A percentile compares a stretch with the other conserved stretches of the same genome.
These are phyloP conservation scores for Trypanosoma congolense DNA, from an alignment of 208 protist genomes.

Conservation along the genomic window DNA sequence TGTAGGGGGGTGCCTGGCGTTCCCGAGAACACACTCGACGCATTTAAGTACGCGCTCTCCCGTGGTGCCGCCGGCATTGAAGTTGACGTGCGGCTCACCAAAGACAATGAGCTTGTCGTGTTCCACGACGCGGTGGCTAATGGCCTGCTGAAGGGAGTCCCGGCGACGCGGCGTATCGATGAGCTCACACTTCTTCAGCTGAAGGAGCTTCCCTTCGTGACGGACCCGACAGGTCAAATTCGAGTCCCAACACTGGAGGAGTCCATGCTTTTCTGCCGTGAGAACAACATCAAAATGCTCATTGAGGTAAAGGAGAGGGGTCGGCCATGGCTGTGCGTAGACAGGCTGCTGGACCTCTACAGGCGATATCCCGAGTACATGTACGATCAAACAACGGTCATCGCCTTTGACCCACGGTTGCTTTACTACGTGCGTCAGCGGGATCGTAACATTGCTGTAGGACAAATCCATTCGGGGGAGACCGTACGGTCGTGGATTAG, in stretches of 20 bases:
- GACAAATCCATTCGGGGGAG: slow-evolving; percentile 57
- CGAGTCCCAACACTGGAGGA: slow-evolving; percentile 85
- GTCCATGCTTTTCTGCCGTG: slow-evolving; percentile 68
- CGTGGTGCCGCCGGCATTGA: slow-evolving; percentile 71
- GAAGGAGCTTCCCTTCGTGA: slow-evolving; percentile 45
- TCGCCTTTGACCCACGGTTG: slow-evolving; percentile 62
- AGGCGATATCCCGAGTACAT: slow-evolving; percentile 81
- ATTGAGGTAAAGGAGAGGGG: slow-evolving; percentile 86
- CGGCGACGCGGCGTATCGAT: slow-evolving; percentile 48
- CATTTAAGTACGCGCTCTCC: slow-evolving; percentile 77
- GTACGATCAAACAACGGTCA: slow-evolving; percentile 85
- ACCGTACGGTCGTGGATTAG: slow-evolving; percentile 33
- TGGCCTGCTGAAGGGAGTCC: slow-evolving; percentile 36
- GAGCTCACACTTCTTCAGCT: slow-evolving; percentile 74
- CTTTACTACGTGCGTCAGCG: slow-evolving; percentile 70
- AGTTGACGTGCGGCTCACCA: slow-evolving; percentile 82
- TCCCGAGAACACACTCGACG: slow-evolving; percentile 85
- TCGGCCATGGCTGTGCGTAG: slow-evolving; percentile 46
- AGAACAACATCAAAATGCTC: slow-evolving; percentile 71
- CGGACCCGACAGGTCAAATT: slow-evolving; percentile 63
- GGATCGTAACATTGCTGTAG: slow-evolving; percentile 67
- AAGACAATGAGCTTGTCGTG: slow-evolving; percentile 78
- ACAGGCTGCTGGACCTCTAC: slow-evolving; percentile 79
- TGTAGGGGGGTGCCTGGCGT: slow-evolving; percentile 62
- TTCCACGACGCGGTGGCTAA: slow-evolving; percentile 73